These are phyloP conservation scores for Fusarium penzigii DNA, from an alignment of 2,329 filamentous ascomycete genomes.

Conservation along the genomic window DNA sequence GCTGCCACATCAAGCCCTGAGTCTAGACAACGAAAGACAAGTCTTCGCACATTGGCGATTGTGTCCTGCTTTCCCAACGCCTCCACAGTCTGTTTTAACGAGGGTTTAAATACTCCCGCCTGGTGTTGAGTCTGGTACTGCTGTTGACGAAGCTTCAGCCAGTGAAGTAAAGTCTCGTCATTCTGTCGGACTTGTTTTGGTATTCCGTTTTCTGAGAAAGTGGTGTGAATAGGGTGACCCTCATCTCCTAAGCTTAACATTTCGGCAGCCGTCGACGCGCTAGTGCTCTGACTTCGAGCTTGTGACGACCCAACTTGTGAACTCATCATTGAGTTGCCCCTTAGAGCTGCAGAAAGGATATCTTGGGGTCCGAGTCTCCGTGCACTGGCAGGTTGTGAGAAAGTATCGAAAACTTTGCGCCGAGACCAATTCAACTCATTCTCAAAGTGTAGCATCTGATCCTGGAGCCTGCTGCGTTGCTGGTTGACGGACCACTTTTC, in stretches of 20 bases:
- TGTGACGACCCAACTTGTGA: conserved; percentile 14
- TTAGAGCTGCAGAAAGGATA: conserved; percentile 43
- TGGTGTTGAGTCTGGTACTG: conserved; percentile 11
- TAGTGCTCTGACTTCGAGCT: conserved; percentile 7
- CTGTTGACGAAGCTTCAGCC: conserved; percentile 35
- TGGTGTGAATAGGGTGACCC: conserved; percentile 15
- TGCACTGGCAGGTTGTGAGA: conserved; percentile 25
- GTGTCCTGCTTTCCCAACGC: conserved; percentile 26
- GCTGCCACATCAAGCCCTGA: conserved; percentile 19
- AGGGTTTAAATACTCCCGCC: background rate
- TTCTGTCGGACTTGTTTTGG: conserved; percentile 16
- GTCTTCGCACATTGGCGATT: conserved; percentile 31
- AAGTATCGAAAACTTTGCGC: conserved; percentile 25
- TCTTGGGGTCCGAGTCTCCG: conserved; percentile 47
- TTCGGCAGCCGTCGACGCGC: conserved; percentile 6
- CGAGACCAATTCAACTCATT: conserved; percentile 29
- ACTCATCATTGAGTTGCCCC: conserved; percentile 18
- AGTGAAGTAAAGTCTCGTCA: conserved; percentile 37
- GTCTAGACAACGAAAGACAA: conserved; percentile 32
- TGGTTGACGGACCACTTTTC: conserved; percentile 32
- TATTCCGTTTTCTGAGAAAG: conserved; percentile 25
- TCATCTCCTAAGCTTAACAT: conserved; percentile 3
- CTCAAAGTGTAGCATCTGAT: conserved; percentile 34
- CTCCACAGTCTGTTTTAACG: conserved; percentile 15
- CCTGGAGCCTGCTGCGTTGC: conserved; percentile 23